Evolutionary conservation across 1,139 yeast genomes (phyloP).

Genomic region (Taphrina communis): DNA sequence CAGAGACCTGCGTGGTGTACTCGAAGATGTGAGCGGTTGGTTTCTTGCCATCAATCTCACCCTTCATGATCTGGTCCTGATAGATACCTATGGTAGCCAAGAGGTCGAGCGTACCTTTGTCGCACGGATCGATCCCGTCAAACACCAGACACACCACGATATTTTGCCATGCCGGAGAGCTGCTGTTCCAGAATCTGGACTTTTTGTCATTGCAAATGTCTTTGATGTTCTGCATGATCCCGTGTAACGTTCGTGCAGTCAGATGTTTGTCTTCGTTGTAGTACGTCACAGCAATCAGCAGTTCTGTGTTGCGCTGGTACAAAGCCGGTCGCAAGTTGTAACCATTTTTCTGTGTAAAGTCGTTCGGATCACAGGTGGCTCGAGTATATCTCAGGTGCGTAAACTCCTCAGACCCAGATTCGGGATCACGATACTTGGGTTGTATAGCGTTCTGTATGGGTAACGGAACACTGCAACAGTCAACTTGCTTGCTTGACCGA

Average conservation of each 20-base stretch:
- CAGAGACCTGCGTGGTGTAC: constrained; percentile 68
- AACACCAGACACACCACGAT: constrained; percentile 87
- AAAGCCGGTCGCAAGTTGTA: constrained; percentile 78
- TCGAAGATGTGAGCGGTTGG: constrained; percentile 80
- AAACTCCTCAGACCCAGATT: constrained; percentile 72
- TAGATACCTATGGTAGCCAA: constrained; percentile 92
- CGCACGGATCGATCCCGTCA: constrained; percentile 88
- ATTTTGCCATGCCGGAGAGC: constrained; percentile 95
- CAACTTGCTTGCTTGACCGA: neutral
- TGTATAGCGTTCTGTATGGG: constrained; percentile 66
- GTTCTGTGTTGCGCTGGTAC: constrained; percentile 80
- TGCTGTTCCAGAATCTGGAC: constrained; percentile 60
- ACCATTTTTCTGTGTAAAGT: constrained; percentile 68
- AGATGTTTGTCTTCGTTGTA: constrained; percentile 90
- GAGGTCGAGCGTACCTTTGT: constrained; percentile 79
- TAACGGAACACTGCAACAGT: constrained; percentile 58
- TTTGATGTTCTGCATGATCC: constrained; percentile 88
- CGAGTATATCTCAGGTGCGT: constrained; percentile 80
- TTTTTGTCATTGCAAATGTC: constrained; percentile 76
- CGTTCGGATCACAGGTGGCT: constrained; percentile 82
- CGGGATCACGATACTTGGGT: constrained; percentile 60
- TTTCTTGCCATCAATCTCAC: constrained; percentile 81
- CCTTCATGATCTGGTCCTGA: constrained; percentile 92
- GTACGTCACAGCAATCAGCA: constrained; percentile 87
- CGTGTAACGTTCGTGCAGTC: constrained; percentile 88